Base-by-base conservation (phyloP, 1,284 basidiomycete species). In the Papiliotrema fonsecae region DNA sequence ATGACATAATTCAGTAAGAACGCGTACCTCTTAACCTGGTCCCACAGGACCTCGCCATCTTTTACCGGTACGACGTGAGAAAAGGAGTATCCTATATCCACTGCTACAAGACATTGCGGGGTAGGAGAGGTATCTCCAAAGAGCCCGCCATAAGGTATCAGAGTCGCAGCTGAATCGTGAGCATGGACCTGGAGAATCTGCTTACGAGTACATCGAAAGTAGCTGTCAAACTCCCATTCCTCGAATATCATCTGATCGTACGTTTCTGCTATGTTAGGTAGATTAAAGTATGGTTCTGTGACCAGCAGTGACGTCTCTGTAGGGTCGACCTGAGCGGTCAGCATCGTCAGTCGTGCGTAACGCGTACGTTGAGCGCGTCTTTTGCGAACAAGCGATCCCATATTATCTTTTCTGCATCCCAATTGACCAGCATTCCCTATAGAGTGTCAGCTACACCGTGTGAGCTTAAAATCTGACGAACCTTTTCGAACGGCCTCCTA, bases 191-290 rank as follows among this genome's bases (percentile, higher is more conserved):
- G 21, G 24, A 21, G 22, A 24, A 7, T 18, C 19, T 9, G 78
- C 85, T 69, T 73, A 92, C 89, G 84, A 45, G 88, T 82, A 64
- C 82, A 84, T 30, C 91, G 81, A 70, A 82, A 80, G 68, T 89
- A 88, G 40, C 87, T 84, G 38, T 79, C 77, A 65, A 94, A 96
- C 62, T 93, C 92, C 75, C 93, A 97, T 71, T 96, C 91, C 65
- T 97, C 93, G 62, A 96, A 96, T 0, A 94, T 77, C 66, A 97
- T 86, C 73, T 96, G 86, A 69, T 97, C 93, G 57, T 92, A 91
- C 34, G 88, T 82, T 36, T 89, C 86, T 73, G 92, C 87, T 18
- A 94, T 82, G 66, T 89, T 90, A 18, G 88, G 88, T 10, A 94
- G 77, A 70, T 94, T 90, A 78, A 93, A 88, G 67, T 90, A 90